Conservation (phyloP, 2,329 filamentous ascomycete genomes). For the Mycocentrospora acerina region DNA sequence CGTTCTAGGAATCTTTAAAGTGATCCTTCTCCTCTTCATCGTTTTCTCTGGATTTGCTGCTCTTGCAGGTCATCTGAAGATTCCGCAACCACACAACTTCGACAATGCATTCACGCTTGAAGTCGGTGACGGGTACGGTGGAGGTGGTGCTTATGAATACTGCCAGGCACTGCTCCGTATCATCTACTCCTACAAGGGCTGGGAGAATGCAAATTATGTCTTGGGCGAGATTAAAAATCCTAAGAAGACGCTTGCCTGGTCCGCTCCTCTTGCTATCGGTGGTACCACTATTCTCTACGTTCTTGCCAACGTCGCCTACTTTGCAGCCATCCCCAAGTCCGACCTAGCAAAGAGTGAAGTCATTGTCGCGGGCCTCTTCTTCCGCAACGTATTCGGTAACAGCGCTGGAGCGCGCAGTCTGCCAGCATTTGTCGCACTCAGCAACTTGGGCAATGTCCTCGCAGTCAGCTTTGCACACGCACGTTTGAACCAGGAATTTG, state of each 20-base stretch:
- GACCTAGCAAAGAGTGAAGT: slow-evolving; percentile 61
- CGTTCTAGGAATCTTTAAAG: slow-evolving; percentile 61
- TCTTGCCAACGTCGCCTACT: slow-evolving; percentile 66
- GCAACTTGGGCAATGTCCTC: slow-evolving; percentile 63
- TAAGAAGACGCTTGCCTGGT: slow-evolving; percentile 56
- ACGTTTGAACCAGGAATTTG: slow-evolving; percentile 65
- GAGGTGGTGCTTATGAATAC: slow-evolving; percentile 46
- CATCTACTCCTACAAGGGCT: slow-evolving; percentile 64
- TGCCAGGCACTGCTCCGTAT: slow-evolving; percentile 61
- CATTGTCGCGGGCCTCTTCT: slow-evolving; percentile 63
- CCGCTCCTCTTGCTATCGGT: slow-evolving; percentile 60
- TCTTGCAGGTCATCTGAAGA: slow-evolving; percentile 33
- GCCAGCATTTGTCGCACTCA: slow-evolving; percentile 60
- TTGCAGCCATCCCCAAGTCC: slow-evolving; percentile 61
- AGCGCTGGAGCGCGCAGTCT: slow-evolving; percentile 49
- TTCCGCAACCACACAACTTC: slow-evolving; percentile 58
- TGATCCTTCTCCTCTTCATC: slow-evolving; percentile 61
- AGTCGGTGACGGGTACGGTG: slow-evolving; percentile 34
- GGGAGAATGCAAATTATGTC: slow-evolving; percentile 66
- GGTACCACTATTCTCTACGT: slow-evolving; percentile 63
- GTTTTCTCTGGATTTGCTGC: slow-evolving; percentile 57
- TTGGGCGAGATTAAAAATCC: slow-evolving; percentile 60
- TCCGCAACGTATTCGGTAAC: slow-evolving; percentile 62
- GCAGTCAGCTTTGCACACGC: slow-evolving; percentile 62
- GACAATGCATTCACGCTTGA: slow-evolving; percentile 57